These are phyloP conservation scores for Xylaria nigripes DNA, from an alignment of 495 filamentous ascomycete genomes.

Conservation along the genomic window DNA sequence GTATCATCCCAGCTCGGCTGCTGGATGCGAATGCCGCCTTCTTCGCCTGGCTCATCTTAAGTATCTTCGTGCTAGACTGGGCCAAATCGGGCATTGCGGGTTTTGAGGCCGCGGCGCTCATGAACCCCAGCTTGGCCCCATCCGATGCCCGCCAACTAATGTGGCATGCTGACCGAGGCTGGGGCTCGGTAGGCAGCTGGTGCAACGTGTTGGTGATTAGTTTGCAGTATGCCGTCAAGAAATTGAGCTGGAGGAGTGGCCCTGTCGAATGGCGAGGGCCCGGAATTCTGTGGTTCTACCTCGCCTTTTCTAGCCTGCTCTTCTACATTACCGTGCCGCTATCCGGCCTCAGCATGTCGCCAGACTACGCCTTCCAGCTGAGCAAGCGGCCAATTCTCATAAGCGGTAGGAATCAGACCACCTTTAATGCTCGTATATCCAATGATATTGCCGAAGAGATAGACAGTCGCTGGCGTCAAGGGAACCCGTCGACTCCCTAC, in stretches of 20 bases:
- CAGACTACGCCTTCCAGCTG: neutral
- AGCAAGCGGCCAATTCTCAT: neutral
- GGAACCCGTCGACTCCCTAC: neutral
- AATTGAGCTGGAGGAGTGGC: neutral
- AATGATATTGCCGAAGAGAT: neutral
- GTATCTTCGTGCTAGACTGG: slow-evolving; percentile 6
- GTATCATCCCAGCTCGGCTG: neutral
- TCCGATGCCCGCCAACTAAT: neutral
- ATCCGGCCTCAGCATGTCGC: slow-evolving; percentile 3
- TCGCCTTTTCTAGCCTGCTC: neutral
- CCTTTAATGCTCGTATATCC: neutral
- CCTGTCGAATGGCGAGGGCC: neutral
- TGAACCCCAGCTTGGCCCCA: neutral
- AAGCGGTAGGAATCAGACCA: slow-evolving; percentile 1
- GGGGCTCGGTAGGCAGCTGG: neutral
- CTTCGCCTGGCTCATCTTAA: slow-evolving; percentile 3
- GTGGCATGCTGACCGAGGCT: slow-evolving; percentile 4
- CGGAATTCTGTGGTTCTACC: neutral
- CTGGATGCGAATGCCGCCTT: slow-evolving; percentile 2
- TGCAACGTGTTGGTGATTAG: neutral
- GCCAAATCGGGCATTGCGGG: neutral
- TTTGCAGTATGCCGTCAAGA: neutral
- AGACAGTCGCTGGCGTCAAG: neutral
- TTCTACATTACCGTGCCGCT: neutral
- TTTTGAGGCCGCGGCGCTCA: slow-evolving; percentile 1